Evolutionary conservation across 164 flowering plant species (phyloP), one percentile per base, ranked within the genome.

Genomic region (Stephania yunnanensis): DNA sequence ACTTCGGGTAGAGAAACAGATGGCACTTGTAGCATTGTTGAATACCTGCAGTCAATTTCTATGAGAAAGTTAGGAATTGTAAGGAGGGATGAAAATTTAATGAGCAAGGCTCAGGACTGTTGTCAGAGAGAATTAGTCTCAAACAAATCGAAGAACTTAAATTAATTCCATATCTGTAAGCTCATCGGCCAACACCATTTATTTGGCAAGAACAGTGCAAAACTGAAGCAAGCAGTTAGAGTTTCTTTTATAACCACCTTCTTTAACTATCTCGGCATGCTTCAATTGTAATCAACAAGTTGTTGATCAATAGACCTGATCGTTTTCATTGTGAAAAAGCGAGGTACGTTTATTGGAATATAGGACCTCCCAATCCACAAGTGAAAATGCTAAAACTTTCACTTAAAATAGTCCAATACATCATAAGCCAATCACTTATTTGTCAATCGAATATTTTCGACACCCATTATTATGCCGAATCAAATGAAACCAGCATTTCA

Each of bases 31-130:
- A 87, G 65, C 22, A 81, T 55, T 72, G 90, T 78, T 46, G 92
- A 84, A 74, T 73, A 86, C 83, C 96, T 91, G 88, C 81, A 84
- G 71, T 25, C 67, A 79, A 85, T 87, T 85, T 85, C 71, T 83
- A 73, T 52, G 25, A 25, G 25, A 53, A 42, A 36, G 76, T 70
- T 77, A 87, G 76, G 84, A 83, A 83, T 73, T 86, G 64, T 83
- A 80, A 70, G 72, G 46, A 63, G 36, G 67, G 20, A 64, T 10
- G 69, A 64, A 31, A 22, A 46, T 13, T 52, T 3, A 55, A 65
- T 22, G 22, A 22, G 29, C 17, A 7, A 13, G 19, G 31, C 69
- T 5, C n/a, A 52, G 63, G 36, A 74, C 22, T 74, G 65, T 25
- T 8, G 44, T 4, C 6, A 2, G 20, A 53, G 46, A 11, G 65